Base-by-base conservation (phyloP, 805 yeast genomes). In the Hanseniaspora clermontiae region DNA sequence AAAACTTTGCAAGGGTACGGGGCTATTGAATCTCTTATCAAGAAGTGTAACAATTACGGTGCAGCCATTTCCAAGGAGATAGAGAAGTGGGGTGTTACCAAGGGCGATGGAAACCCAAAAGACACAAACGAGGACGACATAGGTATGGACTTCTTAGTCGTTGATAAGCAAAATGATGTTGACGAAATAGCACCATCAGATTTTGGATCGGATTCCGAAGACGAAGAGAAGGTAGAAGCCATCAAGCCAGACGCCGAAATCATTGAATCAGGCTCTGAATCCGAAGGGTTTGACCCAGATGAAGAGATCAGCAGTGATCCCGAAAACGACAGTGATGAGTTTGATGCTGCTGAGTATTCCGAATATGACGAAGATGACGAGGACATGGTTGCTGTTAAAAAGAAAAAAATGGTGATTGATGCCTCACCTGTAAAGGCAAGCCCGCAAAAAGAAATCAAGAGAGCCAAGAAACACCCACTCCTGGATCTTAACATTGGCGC, bases 11-110 rank as follows among this genome's bases (percentile, higher is more conserved):
- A 81, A 63, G 97, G 97, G 5, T 93, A 93, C 67, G 83, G 82
- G 59, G 97, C 98, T 0, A 95, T 93, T 46, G 97, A 91, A 63
- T 84, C 95, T n/a, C 73, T 93, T 61, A 87, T 93, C 59, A 81
- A 81, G 58, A 79, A 81, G 61, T 93, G 99, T 72, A 81, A 89
- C 10, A 77, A 79, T 17, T 83, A 85, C 61, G 95, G 97, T 57
- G 73, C 76, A 15, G 67, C 74, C 8, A 88, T 93, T 57, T 75
- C 88, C 5, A 67, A 71, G 12, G 93, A 87, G 60, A 87, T 93
- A 70, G 74, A 73, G 50, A 76, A 78, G 59, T 91, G 98, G 98
- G 97, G 97, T 37, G 87, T 88, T 14, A 6, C 49, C 11, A 34
- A 45, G 34, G n/a, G 76, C 79, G 49, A 76, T 83, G 9, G 78